Evolutionary conservation across 179 eudicot species (phyloP), one percentile per base, ranked within the genome.

Genomic region (Patellifolia procumbens): DNA sequence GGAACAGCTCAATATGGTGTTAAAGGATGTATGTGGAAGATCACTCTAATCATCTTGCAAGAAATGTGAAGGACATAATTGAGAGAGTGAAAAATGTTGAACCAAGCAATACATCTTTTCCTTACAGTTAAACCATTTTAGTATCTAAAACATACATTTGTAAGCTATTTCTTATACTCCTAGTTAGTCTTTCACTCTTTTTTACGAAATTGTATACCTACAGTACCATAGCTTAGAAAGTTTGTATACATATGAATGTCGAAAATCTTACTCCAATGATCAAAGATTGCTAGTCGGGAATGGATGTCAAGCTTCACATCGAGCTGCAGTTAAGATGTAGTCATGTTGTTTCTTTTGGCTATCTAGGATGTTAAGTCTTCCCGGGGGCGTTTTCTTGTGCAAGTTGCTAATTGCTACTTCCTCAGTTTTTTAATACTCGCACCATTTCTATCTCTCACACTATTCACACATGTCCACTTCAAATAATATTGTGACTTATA

Each of bases 21-120:
- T 85, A 62, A 85, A 82, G 72, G 87, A 85, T 45, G 43, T 17
- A n/a, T n/a, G 80, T 77, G 74, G 82, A 82, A 74, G 82, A 80
- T 48, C 86, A 83, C 53, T 78, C 84, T 24, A 73, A 76, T 67
- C 82, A 78, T 73, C 70, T 78, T 16, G 68, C 82, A 29, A 81
- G 76, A 75, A 81, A 78, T 68, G 67, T 74, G 35, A 74, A 72
- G 55, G 37, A 66, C 34, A 84, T 81, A 28, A 70, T 75, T 17
- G 74, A 46, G 67, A 73, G 69, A 42, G 68, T 78, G 68, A 73
- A 20, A 68, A 68, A 77, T 37, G 48, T 74, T 32, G 81, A 74
- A 24, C 70, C 72, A 10, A 60, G 62, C 48, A 68, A 53, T 39
- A 39, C 0, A 39, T 39, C 11, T 39, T 39, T 39, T 7, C 9